A percentile compares a stretch with the other conserved stretches of the same genome.
Conservation (phyloP, 1,284 basidiomycete species). For the Malassezia brasiliensis region DNA sequence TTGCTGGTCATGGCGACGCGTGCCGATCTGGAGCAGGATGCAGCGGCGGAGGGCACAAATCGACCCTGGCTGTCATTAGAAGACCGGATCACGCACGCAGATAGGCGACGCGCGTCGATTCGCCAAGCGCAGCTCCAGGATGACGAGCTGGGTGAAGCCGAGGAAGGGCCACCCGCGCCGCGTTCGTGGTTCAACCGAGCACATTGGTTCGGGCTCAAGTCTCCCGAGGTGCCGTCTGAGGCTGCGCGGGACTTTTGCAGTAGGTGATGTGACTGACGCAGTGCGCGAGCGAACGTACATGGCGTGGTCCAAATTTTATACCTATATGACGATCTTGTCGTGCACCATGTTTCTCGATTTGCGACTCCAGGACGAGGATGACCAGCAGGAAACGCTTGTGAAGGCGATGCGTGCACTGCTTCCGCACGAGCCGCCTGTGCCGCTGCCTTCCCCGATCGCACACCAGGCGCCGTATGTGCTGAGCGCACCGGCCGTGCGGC, state of each 20-base stretch:
- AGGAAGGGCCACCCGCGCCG: no score
- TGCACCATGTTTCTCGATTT: constrained; percentile 11
- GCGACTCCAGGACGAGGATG: constrained; percentile 1
- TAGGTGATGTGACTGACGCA: neutral
- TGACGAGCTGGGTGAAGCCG: neutral
- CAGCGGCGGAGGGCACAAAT: no score
- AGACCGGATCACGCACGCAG: neutral
- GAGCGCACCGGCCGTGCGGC: no score
- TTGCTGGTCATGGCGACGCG: no score
- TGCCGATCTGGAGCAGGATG: neutral
- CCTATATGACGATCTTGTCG: constrained; percentile 5
- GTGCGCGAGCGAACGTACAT: constrained; percentile 14
- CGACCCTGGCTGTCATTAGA: neutral
- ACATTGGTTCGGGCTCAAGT: constrained; percentile 4
- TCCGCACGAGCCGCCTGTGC: no score
- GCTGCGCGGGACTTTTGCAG: constrained; percentile 14
- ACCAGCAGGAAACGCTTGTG: neutral
- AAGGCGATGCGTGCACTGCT: neutral
- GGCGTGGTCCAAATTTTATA: constrained; percentile 10
- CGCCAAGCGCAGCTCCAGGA: neutral
- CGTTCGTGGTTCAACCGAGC: no score
- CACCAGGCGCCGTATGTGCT: neutral
- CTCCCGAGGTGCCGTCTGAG: neutral
- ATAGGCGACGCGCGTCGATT: neutral
- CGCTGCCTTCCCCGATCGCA: neutral